phyloP scores from a whole-genome alignment of 1,284 basidiomycete species.

The Puccinia hordei region DNA sequence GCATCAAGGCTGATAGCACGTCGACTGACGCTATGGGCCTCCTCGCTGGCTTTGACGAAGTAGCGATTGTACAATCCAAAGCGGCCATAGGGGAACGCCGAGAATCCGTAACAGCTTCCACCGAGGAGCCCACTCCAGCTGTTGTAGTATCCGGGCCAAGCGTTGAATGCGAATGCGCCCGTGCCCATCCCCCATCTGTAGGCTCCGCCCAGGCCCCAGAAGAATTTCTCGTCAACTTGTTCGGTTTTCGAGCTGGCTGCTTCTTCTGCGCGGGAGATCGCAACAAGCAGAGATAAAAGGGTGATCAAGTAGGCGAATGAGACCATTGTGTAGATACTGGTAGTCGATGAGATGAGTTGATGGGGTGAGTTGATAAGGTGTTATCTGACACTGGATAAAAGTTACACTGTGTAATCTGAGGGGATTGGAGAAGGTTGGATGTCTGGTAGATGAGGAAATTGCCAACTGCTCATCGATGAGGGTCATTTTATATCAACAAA shows the following conservation, averaged over 20 bases:
- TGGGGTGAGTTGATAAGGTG: too few species aligned
- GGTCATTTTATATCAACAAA: too few species aligned
- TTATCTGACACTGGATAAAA: too few species aligned
- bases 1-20: background rate
- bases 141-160: background rate
- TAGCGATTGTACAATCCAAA: background rate
- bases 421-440: too few species aligned
- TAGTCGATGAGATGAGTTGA: too few species aligned
- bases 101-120: background rate
- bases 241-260: background rate
- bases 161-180: background rate
- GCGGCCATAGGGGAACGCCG: background rate
- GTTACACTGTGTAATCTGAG: too few species aligned
- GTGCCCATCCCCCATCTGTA: background rate
- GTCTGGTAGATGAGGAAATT: too few species aligned
- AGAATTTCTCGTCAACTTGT: background rate
- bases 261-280: background rate
- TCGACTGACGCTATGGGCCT: background rate
- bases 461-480: too few species aligned
- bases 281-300: background rate
- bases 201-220: background rate
- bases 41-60: conserved; percentile 1
- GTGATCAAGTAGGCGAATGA: background rate
- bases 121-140: background rate
- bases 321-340: background rate